Evolutionary conservation across 768 basidiomycete species (phyloP).

Genomic region (Psilocybe azurescens): DNA sequence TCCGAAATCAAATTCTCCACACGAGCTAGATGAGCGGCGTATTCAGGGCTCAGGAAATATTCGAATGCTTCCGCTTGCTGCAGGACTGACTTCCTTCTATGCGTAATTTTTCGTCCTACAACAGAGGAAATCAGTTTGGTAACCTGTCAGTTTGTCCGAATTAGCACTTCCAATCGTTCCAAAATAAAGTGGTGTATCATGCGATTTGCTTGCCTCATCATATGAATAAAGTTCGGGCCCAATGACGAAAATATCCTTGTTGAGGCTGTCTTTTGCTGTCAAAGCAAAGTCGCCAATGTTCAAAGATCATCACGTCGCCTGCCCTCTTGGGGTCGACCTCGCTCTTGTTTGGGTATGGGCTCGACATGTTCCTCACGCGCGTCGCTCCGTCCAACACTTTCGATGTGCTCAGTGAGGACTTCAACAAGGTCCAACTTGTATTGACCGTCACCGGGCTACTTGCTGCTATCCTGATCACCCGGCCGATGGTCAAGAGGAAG

Average conservation of each 20-base stretch:
- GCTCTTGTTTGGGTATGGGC: too few relatives aligned
- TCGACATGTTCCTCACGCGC: too few relatives aligned
- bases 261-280: conserved; percentile 20
- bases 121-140: conserved; percentile 27
- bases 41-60: conserved; percentile 9
- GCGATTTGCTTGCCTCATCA: conserved; percentile 15
- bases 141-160: conserved; percentile 17
- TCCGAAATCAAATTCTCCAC: conserved; percentile 22
- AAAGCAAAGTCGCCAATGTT: too few relatives aligned
- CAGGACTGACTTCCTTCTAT: conserved; percentile 23
- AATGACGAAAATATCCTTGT: conserved; percentile 15
- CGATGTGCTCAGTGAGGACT: too few relatives aligned
- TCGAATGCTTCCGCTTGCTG: conserved; percentile 19
- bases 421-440: too few relatives aligned
- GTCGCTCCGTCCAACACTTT: too few relatives aligned
- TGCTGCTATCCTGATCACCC: too few relatives aligned
- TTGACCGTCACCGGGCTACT: too few relatives aligned
- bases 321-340: too few relatives aligned
- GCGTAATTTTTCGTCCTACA: conserved; percentile 31
- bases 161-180: background rate
- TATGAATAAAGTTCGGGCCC: conserved; percentile 21
- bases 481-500: too few relatives aligned
- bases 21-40: conserved; percentile 16
- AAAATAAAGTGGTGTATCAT: background rate
- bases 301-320: too few relatives aligned